Evolutionary conservation across 2,329 filamentous ascomycete genomes (phyloP).

Genomic region (Zasmidium cellare): DNA sequence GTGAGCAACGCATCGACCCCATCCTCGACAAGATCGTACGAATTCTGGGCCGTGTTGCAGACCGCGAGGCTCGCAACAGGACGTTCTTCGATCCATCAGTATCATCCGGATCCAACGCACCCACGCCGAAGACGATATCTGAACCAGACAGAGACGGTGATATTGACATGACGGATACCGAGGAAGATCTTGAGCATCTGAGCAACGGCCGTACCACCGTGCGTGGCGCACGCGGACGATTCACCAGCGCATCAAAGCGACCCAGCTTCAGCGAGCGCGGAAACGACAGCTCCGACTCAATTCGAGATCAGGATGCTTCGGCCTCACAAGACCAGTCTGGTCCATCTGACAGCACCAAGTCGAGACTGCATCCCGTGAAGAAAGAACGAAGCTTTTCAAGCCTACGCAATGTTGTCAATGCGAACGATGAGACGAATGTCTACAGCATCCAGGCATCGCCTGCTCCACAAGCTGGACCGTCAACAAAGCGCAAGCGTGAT

Average conservation of each 20-base stretch:
- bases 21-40: conserved; percentile 12
- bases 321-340: not conserved
- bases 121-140: not conserved
- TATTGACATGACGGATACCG: not conserved
- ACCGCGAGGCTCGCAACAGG: not conserved
- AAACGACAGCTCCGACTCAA: not conserved
- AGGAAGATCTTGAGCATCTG: conserved; percentile 10
- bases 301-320: not conserved
- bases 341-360: conserved; percentile 4
- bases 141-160: not conserved
- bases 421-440: not conserved
- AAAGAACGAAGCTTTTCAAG: conserved; percentile 29
- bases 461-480: conserved; percentile 11
- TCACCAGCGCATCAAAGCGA: conserved; percentile 9
- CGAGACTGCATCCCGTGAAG: conserved; percentile 24
- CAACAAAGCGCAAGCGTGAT: too few species aligned
- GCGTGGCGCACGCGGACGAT: conserved; percentile 17
- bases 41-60: conserved; percentile 8
- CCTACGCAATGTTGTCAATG: conserved; percentile 30
- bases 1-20: conserved; percentile 8
- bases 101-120: not conserved
- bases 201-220: conserved; percentile 14
- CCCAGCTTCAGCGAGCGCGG: not conserved
- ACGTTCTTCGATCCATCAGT: not conserved
- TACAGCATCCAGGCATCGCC: conserved; percentile 14